Base-by-base conservation (phyloP, 176 grass and related monocot genomes). In the Carex cristatella region DNA sequence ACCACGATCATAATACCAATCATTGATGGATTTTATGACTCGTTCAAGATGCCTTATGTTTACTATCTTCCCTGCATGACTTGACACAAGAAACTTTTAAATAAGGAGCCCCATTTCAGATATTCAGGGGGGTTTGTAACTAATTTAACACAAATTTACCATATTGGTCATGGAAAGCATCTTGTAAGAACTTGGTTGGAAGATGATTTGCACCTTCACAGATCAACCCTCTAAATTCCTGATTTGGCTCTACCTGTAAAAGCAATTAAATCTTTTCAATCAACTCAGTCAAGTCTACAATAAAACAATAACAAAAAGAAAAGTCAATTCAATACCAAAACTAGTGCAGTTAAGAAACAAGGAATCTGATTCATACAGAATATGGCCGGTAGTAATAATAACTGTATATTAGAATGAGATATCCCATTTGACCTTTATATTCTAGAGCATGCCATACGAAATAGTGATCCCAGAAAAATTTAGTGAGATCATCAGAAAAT, bases 221-320 rank as follows among this genome's bases (percentile, higher is more conserved):
- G 65, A 99, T 89, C 35, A 99, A 83, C 56, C 96, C 96, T 67
- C 90, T 88, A 84, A 95, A 92, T 18, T 99, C 93, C 87, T 99
- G 96, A 79, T 99, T 99, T 14, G 96, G 96, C 86, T 99, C 93
- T 81, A 99, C 96, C 96, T 99, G 79, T 68, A 91, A 80, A 65
- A 87, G 18, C 14, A 48, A 84, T 4, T 65, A 33, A 44, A 16
- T 19, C 38, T 65, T 54, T 66, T 33, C 19, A 76, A 59, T 61
- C 63, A 37, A 79, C 2, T 79, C 51, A 79, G 14, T 13, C 38
- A 72, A 60, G 9, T 32, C 28, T 84, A 15, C 65, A 72, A 51
- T 18, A 79, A 40, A 28, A 63, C 32, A 18, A 38, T 46, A 61
- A 82, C 61, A 79, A 79, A 35, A 79, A 16, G 1, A 53, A n/a